A percentile compares a stretch with the other conserved stretches of the same genome.
Evolutionary conservation across 2,329 filamentous ascomycete species (phyloP).

Genomic region (Ceratocystis destructans): DNA sequence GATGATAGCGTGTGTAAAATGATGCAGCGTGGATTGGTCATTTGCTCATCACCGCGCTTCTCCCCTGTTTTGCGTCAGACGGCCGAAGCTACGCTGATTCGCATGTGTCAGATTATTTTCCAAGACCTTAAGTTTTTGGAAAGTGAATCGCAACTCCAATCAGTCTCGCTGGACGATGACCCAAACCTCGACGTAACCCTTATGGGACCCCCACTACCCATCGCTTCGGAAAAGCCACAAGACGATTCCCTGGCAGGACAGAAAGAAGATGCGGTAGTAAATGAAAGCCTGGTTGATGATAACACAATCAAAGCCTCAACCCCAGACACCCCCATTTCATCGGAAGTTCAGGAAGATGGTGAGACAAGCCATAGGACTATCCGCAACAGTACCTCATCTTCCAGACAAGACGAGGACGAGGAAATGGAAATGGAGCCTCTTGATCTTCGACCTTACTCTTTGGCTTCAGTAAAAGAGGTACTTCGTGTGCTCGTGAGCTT

Average conservation of each 20-base stretch:
- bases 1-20: conserved; percentile 98
- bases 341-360: too few relatives aligned
- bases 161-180: conserved; percentile 52
- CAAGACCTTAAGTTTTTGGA: conserved; percentile 80
- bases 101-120: conserved; percentile 98
- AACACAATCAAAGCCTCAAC: neutral
- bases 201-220: conserved; percentile 43
- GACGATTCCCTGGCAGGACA: conserved; percentile 3
- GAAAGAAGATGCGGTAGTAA: neutral
- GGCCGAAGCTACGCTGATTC: conserved; percentile 93
- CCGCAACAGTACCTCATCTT: neutral
- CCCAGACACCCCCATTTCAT: too few relatives aligned
- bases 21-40: conserved; percentile 96
- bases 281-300: neutral
- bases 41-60: conserved; percentile 86
- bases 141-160: conserved; percentile 54
- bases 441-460: conserved; percentile 72
- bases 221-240: neutral
- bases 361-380: too few relatives aligned
- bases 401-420: conserved; percentile 20
- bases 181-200: conserved; percentile 62
- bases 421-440: conserved; percentile 30
- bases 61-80: conserved; percentile 82
- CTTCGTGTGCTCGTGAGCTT: conserved; percentile 90
- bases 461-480: conserved; percentile 86